Base-by-base conservation (phyloP, 2,329 filamentous ascomycete species). In the Fusarium coffeatum region DNA sequence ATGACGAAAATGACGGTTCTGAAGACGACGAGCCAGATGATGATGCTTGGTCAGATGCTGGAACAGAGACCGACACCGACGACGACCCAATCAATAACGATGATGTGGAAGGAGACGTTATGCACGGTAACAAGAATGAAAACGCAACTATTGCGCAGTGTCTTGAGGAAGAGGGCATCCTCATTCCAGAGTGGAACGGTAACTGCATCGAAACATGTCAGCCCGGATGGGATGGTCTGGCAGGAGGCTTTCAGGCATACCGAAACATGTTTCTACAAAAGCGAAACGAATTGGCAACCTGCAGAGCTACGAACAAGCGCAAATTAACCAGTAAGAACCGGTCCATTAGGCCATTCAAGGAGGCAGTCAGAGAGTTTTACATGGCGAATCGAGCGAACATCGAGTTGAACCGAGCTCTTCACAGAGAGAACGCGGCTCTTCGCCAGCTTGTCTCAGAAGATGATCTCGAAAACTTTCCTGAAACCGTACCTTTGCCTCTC, bases 281-380 rank as follows among this genome's bases (percentile, higher is more conserved):
- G 23, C 28, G 49, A 40, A 0, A 2, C 1, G 18, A 20, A 2
- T 40, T 69, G 6, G 13, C 5, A 27, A 1, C 2, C 4, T 41
- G 16, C n/a, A 55, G 3, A 34, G 1, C n/a, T n/a, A n/a, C n/a
- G n/a, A n/a, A n/a, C n/a, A n/a, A n/a, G n/a, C n/a, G n/a, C n/a
- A n/a, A n/a, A n/a, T n/a, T n/a, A n/a, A n/a, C n/a, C n/a, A n/a
- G n/a, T n/a, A n/a, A n/a, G 1, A 65, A 40, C 4, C 15, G 16
- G 10, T 2, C 1, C 2, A 10, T 51, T 1, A 1, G 6, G 3
- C 5, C 18, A 12, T 22, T 49, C 8, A 25, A 8, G 18, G 16
- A 30, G 15, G 63, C 61, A 49, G 43, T 60, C 3, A 13, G 2
- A 8, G 54, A 51, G 15, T 66, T 66, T 16, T 41, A 60, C n/a